Evolutionary conservation across 495 filamentous ascomycete species (phyloP), one percentile per base, ranked within the genome.

Genomic region (Chaetomium fimeti): DNA sequence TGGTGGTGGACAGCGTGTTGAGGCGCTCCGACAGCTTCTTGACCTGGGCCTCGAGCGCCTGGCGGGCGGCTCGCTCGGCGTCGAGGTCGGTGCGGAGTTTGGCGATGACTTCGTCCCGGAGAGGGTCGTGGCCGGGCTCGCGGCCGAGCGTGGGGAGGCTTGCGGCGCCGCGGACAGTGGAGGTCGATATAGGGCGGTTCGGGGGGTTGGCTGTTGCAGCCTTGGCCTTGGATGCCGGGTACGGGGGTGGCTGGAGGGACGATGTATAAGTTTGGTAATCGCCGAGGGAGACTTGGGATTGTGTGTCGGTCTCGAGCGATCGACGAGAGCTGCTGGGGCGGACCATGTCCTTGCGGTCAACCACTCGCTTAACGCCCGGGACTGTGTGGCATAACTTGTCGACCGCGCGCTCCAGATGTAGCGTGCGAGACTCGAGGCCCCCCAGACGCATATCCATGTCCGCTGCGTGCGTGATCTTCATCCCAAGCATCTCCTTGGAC

Each of bases 391-490:
- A 79, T 0, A 81, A 67, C 69, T 77, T 73, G 62, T 70, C 73
- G 0, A 84, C 70, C 3, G 80, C 71, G 18, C 72, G 78, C 66
- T 84, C 82, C 49, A 85, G 71, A 48, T 77, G 80, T n/a, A 73
- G 68, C 52, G 83, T 73, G 15, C 75, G 77, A 6, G 68, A 65
- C 66, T 85, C 83, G 1, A 85, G 67, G 36, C 69, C 59, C 1
- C 61, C 69, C 29, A 85, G 75, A 36, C 83, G 77, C 40, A 77
- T 76, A 57, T 84, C 82, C 25, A 85, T 69, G 64, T 76, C 79
- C 18, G 76, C 81, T 12, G 77, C 81, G 60, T 82, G 77, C 7
- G 82, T 84, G 45, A 84, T 83, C 68, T 81, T 82, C 81, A 82
- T 84, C 11, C 78, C 78, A 9, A 76, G 72, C 74, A 81, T 76